phyloP scores from a whole-genome alignment of 2,329 filamentous ascomycete species.

The Zasmidium cellare region DNA sequence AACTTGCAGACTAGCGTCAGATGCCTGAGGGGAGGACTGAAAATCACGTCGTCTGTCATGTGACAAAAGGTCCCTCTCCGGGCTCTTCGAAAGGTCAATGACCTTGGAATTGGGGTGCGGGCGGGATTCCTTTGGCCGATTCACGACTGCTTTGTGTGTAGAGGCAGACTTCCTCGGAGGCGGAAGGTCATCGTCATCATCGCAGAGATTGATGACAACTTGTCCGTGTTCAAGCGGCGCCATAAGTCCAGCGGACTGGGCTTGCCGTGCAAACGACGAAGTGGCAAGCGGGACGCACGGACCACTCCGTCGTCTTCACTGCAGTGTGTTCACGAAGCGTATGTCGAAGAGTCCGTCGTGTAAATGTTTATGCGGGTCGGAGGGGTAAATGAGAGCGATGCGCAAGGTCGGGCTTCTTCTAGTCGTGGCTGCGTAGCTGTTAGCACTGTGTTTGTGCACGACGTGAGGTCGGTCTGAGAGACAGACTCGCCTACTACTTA shows the following conservation, averaged over 20 bases:
- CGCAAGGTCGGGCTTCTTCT: background rate
- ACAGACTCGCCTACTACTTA: no score
- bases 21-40: background rate
- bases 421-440: background rate
- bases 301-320: background rate
- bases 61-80: background rate
- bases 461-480: background rate
- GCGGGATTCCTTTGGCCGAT: background rate
- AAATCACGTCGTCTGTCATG: no score
- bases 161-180: background rate
- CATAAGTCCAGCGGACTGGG: background rate
- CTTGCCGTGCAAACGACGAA: background rate
- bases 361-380: no score
- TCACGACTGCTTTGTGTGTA: background rate
- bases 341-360: background rate
- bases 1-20: background rate
- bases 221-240: background rate
- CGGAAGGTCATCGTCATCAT: background rate
- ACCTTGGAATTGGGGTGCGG: background rate
- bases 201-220: background rate
- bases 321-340: background rate
- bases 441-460: background rate
- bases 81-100: background rate
- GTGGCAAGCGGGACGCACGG: background rate
- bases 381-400: no score